phyloP scores from a whole-genome alignment of 129 eudicot species.

The Artemisia argyi region DNA sequence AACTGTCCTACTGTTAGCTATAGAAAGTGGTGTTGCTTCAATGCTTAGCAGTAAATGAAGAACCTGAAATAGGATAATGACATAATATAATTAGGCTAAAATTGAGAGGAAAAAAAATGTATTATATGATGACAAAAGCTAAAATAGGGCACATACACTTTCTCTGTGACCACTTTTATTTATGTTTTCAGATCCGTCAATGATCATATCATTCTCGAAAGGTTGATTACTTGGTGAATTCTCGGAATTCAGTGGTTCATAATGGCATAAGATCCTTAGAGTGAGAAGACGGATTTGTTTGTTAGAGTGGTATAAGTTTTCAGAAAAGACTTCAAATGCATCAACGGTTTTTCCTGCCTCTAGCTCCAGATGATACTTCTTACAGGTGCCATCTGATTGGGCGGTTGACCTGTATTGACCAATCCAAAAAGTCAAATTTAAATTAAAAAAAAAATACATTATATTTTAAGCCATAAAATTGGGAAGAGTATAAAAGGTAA shows the following conservation, averaged over 20 bases:
- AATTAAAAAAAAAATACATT: background rate
- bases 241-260: slow-evolving; percentile 44
- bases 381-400: slow-evolving; percentile 20
- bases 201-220: slow-evolving; percentile 28
- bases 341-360: slow-evolving; percentile 46
- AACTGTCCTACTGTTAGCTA: slow-evolving; percentile 68
- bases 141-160: slow-evolving; percentile 40
- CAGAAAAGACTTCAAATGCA: slow-evolving; percentile 58
- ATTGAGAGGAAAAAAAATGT: background rate
- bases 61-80: slow-evolving; percentile 51
- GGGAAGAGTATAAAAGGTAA: background rate
- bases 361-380: slow-evolving; percentile 47
- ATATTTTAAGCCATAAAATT: slow-evolving; percentile 4
- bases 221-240: slow-evolving; percentile 27
- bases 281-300: slow-evolving; percentile 66
- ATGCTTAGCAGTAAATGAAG: slow-evolving; percentile 58
- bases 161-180: too few species aligned
- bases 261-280: slow-evolving; percentile 83
- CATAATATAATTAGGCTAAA: background rate
- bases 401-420: slow-evolving; percentile 44
- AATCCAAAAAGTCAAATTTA: slow-evolving; percentile 11
- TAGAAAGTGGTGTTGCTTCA: slow-evolving; percentile 68
- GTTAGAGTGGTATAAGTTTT: slow-evolving; percentile 62
- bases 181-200: slow-evolving; percentile 30
- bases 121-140: slow-evolving; percentile 16